phyloP scores from a whole-genome alignment of 2,329 filamentous ascomycete genomes.

The Trichoderma sp. region DNA sequence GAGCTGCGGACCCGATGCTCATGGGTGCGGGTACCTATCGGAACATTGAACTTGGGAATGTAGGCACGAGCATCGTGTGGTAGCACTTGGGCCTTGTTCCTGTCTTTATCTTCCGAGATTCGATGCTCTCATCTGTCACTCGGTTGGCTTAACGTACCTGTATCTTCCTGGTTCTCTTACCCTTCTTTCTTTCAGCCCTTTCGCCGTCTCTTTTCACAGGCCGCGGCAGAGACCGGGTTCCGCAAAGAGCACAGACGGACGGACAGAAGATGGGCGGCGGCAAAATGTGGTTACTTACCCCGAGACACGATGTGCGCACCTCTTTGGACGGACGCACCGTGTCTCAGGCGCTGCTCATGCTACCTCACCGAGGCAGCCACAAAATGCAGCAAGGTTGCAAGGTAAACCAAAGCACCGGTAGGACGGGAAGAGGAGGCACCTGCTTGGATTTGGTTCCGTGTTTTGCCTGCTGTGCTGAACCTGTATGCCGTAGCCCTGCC shows the following conservation, averaged over 20 bases:
- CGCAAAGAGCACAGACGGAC: neutral
- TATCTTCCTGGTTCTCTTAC: neutral
- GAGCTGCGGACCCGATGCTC: constrained; percentile 17
- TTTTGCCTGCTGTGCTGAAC: neutral
- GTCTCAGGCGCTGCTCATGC: neutral
- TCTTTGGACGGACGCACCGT: neutral
- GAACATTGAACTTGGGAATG: neutral
- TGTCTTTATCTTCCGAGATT: neutral
- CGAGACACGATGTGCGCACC: neutral
- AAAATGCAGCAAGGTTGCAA: neutral
- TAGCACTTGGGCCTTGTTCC: neutral
- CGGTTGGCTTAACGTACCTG: too few relatives aligned
- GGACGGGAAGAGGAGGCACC: neutral
- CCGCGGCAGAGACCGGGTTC: neutral
- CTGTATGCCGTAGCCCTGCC: constrained; percentile 12
- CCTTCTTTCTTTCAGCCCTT: neutral
- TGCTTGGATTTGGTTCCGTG: neutral
- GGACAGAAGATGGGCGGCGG: neutral
- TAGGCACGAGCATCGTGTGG: neutral
- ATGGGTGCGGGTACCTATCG: neutral
- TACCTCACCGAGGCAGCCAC: neutral
- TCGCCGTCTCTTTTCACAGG: neutral
- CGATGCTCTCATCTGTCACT: neutral
- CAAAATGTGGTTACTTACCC: neutral
- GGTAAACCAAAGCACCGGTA: neutral